Base-by-base conservation (phyloP, 148 eudicot species). In the Diospyros kaki region DNA sequence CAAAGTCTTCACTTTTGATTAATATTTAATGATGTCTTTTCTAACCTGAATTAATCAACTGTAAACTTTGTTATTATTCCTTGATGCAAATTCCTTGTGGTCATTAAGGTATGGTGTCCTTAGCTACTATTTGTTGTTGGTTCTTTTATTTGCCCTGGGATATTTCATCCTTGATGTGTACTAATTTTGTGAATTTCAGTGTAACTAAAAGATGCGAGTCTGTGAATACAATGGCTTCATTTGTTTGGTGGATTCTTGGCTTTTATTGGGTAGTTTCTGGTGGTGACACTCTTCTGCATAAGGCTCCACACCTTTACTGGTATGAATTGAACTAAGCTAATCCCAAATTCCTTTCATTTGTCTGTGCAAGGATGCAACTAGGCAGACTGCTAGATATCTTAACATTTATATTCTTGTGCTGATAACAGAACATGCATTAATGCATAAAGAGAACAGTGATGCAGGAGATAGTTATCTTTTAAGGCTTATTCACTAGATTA, bases 171-270 rank as follows among this genome's bases (percentile, higher is more conserved):
- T 58, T 79, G 70, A 73, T 58, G 18, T 38, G 17, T 73, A n/a
- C 59, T 78, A 18, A 75, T 72, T 73, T 46, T 50, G 0, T 43
- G 13, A 40, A 59, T 77, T 68, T 74, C 87, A 89, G 96, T 79
- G 67, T 80, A 56, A 80, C 86, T 52, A 92, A 86, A 86, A 80
- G 82, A 66, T 94, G 91, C 73, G 98, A 94, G 76, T 92, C 93
- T 52, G 53, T 86, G 15, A 94, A 94, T 77, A 94, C 98, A 53
- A 84, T 92, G 89, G 88, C 73, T 54, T 94, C 98, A 38, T 92
- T 94, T 81, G 73, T 94, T 60, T 94, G 98, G 98, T 94, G 98
- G 98, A 89, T 94, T 13, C 84, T 92, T 73, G 98, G 98, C 84
- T 92, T 94, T 78, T 94, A 94, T 71, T 94, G 97, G 98, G 87